Percentiles rank a stretch among this genome's conserved stretches.
Conservation (phyloP, 2,329 filamentous ascomycete genomes). For the Penicillium sp. region DNA sequence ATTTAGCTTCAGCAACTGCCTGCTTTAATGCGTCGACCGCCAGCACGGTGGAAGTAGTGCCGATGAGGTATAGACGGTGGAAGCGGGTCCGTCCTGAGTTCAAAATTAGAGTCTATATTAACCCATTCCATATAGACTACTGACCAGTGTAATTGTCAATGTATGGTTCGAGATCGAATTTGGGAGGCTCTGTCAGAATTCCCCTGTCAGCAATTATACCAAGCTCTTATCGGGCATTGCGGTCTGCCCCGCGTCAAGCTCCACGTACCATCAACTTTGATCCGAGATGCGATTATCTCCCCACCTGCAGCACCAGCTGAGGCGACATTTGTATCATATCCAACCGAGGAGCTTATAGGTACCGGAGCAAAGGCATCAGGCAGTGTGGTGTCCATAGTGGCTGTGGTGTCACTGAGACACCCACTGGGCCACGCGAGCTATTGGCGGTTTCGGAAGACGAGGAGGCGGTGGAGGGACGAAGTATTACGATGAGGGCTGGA, state of each 20-base stretch:
- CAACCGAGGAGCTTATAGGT: slow-evolving; percentile 12
- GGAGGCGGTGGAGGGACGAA: not conserved
- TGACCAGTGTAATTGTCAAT: slow-evolving; percentile 82
- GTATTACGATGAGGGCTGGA: not conserved
- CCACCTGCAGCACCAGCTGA: slow-evolving; percentile 1
- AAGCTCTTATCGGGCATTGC: slow-evolving; percentile 4
- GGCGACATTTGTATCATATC: slow-evolving; percentile 5
- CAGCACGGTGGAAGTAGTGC: slow-evolving; percentile 71
- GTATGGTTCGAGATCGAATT: slow-evolving; percentile 88
- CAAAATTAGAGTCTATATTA: not conserved
- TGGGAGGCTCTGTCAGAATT: slow-evolving; percentile 65
- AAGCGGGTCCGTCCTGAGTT: slow-evolving; percentile 72
- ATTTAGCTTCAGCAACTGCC: slow-evolving; percentile 73
- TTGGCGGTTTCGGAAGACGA: not conserved
- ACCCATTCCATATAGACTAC: not conserved
- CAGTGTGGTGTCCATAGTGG: slow-evolving; percentile 29
- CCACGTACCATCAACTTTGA: slow-evolving; percentile 34
- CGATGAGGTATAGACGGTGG: slow-evolving; percentile 79
- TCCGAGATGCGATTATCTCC: slow-evolving; percentile 5
- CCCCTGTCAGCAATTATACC: not conserved
- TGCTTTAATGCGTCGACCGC: slow-evolving; percentile 76
- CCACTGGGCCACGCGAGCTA: not conserved
- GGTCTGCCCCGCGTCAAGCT: slow-evolving; percentile 4
- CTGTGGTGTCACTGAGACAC: slow-evolving; percentile 3
- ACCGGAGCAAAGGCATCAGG: slow-evolving; percentile 28